Evolutionary conservation across 2,329 filamentous ascomycete genomes (phyloP).

Genomic region (Penicillium aurantiogriseum): DNA sequence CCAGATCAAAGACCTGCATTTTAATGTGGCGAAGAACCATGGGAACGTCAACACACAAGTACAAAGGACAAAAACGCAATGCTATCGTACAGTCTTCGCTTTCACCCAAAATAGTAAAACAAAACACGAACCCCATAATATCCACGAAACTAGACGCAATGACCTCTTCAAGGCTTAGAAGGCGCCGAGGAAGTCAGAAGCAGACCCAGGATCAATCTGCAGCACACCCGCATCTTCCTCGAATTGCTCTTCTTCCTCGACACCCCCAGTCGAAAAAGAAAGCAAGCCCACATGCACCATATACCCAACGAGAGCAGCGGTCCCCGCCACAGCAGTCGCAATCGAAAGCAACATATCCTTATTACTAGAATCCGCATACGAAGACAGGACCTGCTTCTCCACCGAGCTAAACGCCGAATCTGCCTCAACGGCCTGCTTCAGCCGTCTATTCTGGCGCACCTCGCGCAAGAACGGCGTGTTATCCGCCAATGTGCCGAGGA

Average conservation of each 20-base stretch:
- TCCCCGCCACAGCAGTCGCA: conserved; percentile 35
- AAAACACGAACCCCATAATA: background rate
- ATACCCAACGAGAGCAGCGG: conserved; percentile 39
- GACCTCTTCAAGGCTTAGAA: background rate
- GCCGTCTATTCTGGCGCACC: conserved; percentile 38
- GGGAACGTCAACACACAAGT: background rate
- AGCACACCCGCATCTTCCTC: conserved; percentile 10
- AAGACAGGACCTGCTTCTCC: conserved; percentile 28
- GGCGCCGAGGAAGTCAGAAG: conserved; percentile 18
- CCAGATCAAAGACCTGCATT: background rate
- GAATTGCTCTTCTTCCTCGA: conserved; percentile 3
- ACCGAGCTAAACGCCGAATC: conserved; percentile 23
- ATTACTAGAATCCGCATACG: conserved; percentile 26
- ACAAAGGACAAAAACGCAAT: conserved; percentile 1
- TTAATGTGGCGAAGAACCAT: background rate
- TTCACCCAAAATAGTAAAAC: background rate
- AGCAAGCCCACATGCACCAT: conserved; percentile 35
- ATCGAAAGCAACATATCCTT: conserved; percentile 39
- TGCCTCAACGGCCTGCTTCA: conserved; percentile 34
- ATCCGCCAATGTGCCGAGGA: conserved; percentile 38
- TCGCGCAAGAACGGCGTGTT: conserved; percentile 38
- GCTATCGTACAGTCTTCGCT: conserved; percentile 13
- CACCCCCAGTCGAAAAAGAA: conserved; percentile 3
- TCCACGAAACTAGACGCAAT: background rate
- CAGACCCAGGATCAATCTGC: conserved; percentile 13